These are phyloP conservation scores for Talaromyces marneffei DNA, from an alignment of 2,329 filamentous ascomycete species.

Conservation along the genomic window DNA sequence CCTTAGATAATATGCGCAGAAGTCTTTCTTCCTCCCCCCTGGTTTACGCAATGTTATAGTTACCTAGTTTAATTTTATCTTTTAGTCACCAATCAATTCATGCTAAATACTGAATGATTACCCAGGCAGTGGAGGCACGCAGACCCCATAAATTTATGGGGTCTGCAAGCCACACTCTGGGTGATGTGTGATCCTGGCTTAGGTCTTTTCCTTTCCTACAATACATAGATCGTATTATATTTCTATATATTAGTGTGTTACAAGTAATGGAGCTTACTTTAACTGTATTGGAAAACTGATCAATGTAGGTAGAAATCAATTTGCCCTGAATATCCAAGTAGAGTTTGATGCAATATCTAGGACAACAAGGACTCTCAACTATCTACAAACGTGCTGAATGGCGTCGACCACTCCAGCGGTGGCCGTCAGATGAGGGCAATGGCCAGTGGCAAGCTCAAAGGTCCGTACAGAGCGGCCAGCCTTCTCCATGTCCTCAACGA, in stretches of 20 bases:
- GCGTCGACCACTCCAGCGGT: slow-evolving; percentile 5
- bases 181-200: no score
- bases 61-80: not conserved
- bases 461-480: slow-evolving; percentile 11
- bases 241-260: no score
- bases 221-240: no score
- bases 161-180: no score
- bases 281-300: no score
- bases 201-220: no score
- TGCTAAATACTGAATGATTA: not conserved
- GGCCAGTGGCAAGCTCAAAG: slow-evolving; percentile 15
- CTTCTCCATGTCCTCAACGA: slow-evolving; percentile 14
- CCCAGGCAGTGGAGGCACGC: no score
- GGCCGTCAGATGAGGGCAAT: slow-evolving; percentile 11
- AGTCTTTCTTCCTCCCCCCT: not conserved
- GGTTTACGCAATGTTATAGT: no score
- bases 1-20: not conserved
- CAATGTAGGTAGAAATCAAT: no score
- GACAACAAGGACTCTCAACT: not conserved
- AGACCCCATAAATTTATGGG: no score
- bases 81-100: not conserved
- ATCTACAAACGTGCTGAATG: slow-evolving; percentile 5
- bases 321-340: not conserved
- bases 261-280: no score
- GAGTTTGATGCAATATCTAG: not conserved